Evolutionary conservation across 192 early-diverging fungal species (phyloP).

Genomic region (Backusella liffmaniae): DNA sequence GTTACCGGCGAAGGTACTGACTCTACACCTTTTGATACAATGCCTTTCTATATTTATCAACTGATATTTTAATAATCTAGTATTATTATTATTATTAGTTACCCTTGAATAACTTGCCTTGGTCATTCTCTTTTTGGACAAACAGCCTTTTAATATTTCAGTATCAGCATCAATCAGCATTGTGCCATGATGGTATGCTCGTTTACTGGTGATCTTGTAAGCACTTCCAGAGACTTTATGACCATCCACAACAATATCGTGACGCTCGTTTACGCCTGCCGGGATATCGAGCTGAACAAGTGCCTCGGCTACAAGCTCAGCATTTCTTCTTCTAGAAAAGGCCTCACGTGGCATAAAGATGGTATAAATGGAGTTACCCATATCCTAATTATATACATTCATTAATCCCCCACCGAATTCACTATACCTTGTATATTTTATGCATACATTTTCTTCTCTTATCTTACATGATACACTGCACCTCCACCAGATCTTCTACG

Average conservation of each 20-base stretch:
- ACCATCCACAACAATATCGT: constrained; percentile 85
- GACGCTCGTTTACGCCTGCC: constrained; percentile 78
- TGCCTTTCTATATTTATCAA: constrained; percentile 42
- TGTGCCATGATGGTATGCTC: constrained; percentile 97
- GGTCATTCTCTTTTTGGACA: constrained; percentile 29
- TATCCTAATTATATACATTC: constrained; percentile 54
- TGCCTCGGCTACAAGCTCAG: constrained; percentile 73
- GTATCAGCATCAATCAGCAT: constrained; percentile 95
- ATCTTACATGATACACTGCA: constrained; percentile 85
- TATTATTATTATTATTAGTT: not conserved
- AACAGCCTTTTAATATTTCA: constrained; percentile 31
- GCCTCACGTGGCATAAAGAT: constrained; percentile 85
- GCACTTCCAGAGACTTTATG: constrained; percentile 94
- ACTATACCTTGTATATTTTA: not conserved
- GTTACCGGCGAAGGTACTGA: constrained; percentile 89
- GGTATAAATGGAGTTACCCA: constrained; percentile 95
- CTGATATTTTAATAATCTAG: not conserved
- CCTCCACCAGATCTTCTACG: constrained; percentile 91
- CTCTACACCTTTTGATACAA: constrained; percentile 86
- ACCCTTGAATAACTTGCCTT: constrained; percentile 11
- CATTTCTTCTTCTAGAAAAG: constrained; percentile 76
- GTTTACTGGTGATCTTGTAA: constrained; percentile 79
- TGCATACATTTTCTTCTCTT: not conserved
- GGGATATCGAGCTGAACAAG: constrained; percentile 77
- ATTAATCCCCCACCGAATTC: not conserved